Percentiles rank a stretch among this genome's conserved stretches.
Evolutionary conservation across 306 rosid species (phyloP).

Genomic region (Fragaria vesca): DNA sequence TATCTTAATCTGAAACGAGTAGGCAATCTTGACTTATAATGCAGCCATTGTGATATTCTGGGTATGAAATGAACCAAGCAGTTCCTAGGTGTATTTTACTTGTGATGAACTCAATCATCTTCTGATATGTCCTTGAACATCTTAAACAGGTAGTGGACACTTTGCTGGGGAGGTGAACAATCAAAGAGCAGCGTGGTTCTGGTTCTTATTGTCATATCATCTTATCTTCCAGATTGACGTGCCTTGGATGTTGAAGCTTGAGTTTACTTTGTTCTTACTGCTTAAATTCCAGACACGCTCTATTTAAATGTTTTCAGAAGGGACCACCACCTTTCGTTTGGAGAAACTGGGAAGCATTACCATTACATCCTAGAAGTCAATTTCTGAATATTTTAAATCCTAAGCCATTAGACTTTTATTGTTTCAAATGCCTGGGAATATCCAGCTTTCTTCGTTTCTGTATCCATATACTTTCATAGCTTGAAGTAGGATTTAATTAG

Average conservation of each 20-base stretch:
- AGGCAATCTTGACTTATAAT: not conserved
- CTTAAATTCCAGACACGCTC: not conserved
- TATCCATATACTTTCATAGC: not conserved
- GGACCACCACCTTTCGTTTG: not conserved
- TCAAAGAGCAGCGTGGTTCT: not conserved
- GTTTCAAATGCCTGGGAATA: not conserved
- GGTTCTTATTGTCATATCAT: not conserved
- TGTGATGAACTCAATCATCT: not conserved
- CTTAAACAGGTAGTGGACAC: constrained; percentile 25
- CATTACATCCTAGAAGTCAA: not conserved
- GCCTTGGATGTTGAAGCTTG: not conserved
- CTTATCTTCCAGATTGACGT: not conserved
- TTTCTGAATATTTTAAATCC: not conserved
- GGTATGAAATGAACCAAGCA: not conserved
- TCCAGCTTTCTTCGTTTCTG: not conserved
- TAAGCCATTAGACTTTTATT: not conserved
- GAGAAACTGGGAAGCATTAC: not conserved
- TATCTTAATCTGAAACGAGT: not conserved
- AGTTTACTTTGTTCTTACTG: not conserved
- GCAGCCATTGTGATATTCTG: not conserved
- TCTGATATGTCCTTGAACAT: constrained; percentile 7
- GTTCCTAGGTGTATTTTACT: not conserved
- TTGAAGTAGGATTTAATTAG: not conserved
- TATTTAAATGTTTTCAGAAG: not conserved
- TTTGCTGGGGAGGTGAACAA: constrained; percentile 1